Evolutionary conservation across 495 filamentous ascomycete species (phyloP), one percentile per base, ranked within the genome.

Genomic region (Penicillium coprophilum): DNA sequence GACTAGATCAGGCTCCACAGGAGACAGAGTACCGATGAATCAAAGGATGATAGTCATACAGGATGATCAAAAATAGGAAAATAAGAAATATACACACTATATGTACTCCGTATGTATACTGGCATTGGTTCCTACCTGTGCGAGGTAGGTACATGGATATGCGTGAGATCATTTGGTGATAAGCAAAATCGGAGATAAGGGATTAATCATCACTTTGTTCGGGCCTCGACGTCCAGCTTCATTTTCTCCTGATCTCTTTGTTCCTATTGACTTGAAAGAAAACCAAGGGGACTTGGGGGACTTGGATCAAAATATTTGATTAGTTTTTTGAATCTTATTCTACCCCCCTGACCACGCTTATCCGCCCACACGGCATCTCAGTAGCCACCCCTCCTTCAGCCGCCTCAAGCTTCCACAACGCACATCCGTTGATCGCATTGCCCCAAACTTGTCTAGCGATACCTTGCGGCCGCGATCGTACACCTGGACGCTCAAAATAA

Each of bases 91-190:
- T 15, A 6, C 36, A 19, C 4, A 27, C 24, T 27, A n/a, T n/a
- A n/a, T n/a, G n/a, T n/a, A n/a, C 24, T 27, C 24, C 24, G 7
- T 27, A 27, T 27, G 24, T 27, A 27, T 27, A 27, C 7, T 27
- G 4, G 24, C 24, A 4, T 5, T 27, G 4, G 7, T 27, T 27
- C 7, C 24, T 6, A 27, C 24, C 24, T 27, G 24, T 2, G 7
- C n/a, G n/a, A n/a, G n/a, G n/a, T n/a, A 27, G 24, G 24, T 27
- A 27, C 24, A 27, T 27, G 7, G 4, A 5, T 2, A 24, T 24
- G 24, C 1, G 24, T 58, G 55, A 58, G 49, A 53, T 58, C 48
- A 53, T 58, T 17, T 58, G 47, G 39, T 15, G 55, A 57, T 57
- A 57, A 57, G 46, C 24, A 38, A 27, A 46, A 52, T 30, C 45